Evolutionary conservation across 2,329 filamentous ascomycete species (phyloP), one percentile per base, ranked within the genome.

Genomic region (Fusarium musae): DNA sequence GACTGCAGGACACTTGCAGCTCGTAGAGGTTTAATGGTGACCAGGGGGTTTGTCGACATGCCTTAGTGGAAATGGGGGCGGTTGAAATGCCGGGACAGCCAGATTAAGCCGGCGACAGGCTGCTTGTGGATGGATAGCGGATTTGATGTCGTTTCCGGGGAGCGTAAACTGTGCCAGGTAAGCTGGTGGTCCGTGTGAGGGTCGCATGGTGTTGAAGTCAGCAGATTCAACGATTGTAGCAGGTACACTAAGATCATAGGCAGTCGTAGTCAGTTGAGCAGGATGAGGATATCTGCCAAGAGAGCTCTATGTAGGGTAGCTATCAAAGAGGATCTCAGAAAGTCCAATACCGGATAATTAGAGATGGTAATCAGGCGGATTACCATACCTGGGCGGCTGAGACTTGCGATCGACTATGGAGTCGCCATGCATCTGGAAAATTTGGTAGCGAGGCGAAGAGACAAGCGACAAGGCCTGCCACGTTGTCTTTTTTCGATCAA

Each of bases 121-220:
- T 70, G 36, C 40, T 52, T 63, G 63, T 60, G 49, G 62, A 50
- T 66, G 50, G 26, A 56, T n/a, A 26, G 47, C 23, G 32, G 28
- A 32, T 49, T 63, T 63, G 37, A 19, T 53, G 49, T 63, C 37
- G 63, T 59, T 26, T 46, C 53, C 54, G 59, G 32, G 57, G 30
- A 53, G 63, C 37, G 37, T 11, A 63, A 47, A 67, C 62, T 67
- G 66, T 54, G 67, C 60, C 65, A 53, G 66, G 61, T 63, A 66
- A 64, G 46, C 47, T 66, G 50, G 60, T 61, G 46, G 36, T 40
- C 37, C 30, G 47, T 54, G 60, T 50, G 53, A 71, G 68, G 72
- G 70, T 77, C 70, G 73, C 75, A 77, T 75, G 58, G 70, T 49
- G 32, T 73, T 59, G 64, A 66, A 77, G 72, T 76, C 76, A 78